Evolutionary conservation across 2,329 filamentous ascomycete genomes (phyloP).

Genomic region (Fusarium lateritium): DNA sequence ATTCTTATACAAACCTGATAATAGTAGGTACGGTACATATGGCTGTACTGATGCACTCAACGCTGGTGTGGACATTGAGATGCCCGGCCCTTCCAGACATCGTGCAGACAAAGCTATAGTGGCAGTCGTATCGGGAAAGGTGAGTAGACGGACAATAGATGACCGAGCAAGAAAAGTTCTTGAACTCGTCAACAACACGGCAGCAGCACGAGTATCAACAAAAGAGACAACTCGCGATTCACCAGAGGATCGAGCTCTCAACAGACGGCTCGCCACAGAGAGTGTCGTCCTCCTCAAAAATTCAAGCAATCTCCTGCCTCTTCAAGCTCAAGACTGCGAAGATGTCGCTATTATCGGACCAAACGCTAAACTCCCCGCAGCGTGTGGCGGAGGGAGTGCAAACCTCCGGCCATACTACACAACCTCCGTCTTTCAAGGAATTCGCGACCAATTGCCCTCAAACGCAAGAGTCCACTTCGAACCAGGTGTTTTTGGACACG

Average conservation of each 20-base stretch:
- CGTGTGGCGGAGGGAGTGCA: constrained; percentile 55
- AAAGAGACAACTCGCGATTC: constrained; percentile 30
- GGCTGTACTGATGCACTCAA: constrained; percentile 22
- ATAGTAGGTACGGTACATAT: constrained; percentile 28
- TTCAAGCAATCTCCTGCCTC: constrained; percentile 68
- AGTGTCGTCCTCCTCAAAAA: constrained; percentile 78
- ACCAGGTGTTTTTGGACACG: constrained; percentile 28
- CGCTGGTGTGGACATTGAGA: constrained; percentile 29
- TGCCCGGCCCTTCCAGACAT: constrained; percentile 31
- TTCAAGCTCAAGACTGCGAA: constrained; percentile 50
- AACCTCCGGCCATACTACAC: constrained; percentile 52
- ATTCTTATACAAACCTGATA: background rate
- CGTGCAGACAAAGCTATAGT: constrained; percentile 12
- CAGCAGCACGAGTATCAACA: constrained; percentile 9
- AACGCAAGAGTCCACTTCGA: constrained; percentile 11
- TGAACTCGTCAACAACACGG: constrained; percentile 8
- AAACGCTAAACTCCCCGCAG: constrained; percentile 60
- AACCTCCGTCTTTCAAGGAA: constrained; percentile 52
- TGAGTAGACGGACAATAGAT: background rate
- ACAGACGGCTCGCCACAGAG: constrained; percentile 17
- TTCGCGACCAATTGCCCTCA: constrained; percentile 30
- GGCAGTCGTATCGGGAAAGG: constrained; percentile 23
- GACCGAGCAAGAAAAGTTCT: constrained; percentile 21
- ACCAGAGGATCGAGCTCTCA: constrained; percentile 17
- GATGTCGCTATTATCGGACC: constrained; percentile 68